phyloP scores from a whole-genome alignment of 2,329 filamentous ascomycete genomes.

The Arthrobotrys sphaeroides region DNA sequence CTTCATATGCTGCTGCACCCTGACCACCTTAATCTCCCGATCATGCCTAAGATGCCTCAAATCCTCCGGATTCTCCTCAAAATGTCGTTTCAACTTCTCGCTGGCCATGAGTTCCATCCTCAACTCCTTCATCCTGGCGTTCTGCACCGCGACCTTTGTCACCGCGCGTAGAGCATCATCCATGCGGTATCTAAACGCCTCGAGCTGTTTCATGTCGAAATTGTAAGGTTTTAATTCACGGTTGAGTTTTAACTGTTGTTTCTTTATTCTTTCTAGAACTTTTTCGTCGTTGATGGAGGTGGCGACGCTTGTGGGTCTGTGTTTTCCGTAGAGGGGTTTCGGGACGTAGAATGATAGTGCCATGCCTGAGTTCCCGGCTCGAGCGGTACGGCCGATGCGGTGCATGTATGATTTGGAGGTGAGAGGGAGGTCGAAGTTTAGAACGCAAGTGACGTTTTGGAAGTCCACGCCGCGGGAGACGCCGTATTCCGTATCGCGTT shows the following conservation, averaged over 20 bases:
- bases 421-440: conserved; percentile 95
- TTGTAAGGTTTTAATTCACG: conserved; percentile 88
- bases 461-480: conserved; percentile 98
- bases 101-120: conserved; percentile 89
- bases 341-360: conserved; percentile 95
- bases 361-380: conserved; percentile 91
- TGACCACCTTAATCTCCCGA: conserved; percentile 81
- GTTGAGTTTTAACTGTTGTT: conserved; percentile 79
- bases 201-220: conserved; percentile 93
- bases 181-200: conserved; percentile 94
- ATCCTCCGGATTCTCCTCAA: conserved; percentile 95
- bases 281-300: conserved; percentile 84
- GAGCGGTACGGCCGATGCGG: conserved; percentile 89
- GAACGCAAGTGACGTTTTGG: conserved; percentile 89
- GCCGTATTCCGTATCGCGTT: conserved; percentile 83
- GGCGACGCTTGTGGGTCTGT: conserved; percentile 82
- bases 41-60: conserved; percentile 89
- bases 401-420: conserved; percentile 95
- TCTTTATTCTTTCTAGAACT: conserved; percentile 79
- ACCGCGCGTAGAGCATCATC: conserved; percentile 90
- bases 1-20: conserved; percentile 87
- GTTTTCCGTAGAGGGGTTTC: conserved; percentile 81
- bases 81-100: conserved; percentile 92
- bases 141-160: conserved; percentile 86
- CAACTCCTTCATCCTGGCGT: conserved; percentile 87